A percentile compares a stretch with the other conserved stretches of the same genome.
phyloP scores from a whole-genome alignment of 1,284 basidiomycete species.

The Austroboletus rostrupii region DNA sequence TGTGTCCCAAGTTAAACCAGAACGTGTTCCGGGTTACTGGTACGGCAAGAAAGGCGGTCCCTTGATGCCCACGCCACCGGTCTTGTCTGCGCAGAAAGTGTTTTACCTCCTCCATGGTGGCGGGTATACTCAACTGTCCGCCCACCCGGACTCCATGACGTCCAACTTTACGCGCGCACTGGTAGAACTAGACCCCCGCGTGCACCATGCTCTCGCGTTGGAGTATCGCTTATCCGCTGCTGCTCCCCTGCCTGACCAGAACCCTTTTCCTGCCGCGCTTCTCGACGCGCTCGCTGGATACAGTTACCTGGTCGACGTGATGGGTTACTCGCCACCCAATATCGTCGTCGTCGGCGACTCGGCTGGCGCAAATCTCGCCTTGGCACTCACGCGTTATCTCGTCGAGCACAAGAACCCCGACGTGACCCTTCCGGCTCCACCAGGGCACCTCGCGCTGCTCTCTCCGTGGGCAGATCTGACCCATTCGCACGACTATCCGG shows the following conservation, averaged over 20 bases:
- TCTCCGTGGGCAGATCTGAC: slow-evolving; percentile 45
- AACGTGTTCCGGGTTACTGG: slow-evolving; percentile 57
- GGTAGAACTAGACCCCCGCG: slow-evolving; percentile 20
- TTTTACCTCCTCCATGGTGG: slow-evolving; percentile 33
- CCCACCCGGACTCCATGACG: slow-evolving; percentile 19
- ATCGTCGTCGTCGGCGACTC: slow-evolving; percentile 57
- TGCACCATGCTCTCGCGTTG: slow-evolving; percentile 34
- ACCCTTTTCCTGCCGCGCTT: slow-evolving; percentile 51
- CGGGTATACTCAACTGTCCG: slow-evolving; percentile 21
- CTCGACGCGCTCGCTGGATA: slow-evolving; percentile 54
- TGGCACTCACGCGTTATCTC: slow-evolving; percentile 42
- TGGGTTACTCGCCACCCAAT: slow-evolving; percentile 41
- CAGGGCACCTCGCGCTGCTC: slow-evolving; percentile 39
- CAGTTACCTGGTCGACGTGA: slow-evolving; percentile 40
- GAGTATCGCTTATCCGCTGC: slow-evolving; percentile 40
- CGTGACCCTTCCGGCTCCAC: slow-evolving; percentile 30
- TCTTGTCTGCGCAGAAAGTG: slow-evolving; percentile 46
- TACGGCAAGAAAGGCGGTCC: slow-evolving; percentile 38
- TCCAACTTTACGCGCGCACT: slow-evolving; percentile 25
- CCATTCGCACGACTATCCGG: slow-evolving; percentile 21
- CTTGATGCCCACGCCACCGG: slow-evolving; percentile 34
- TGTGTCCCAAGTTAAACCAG: slow-evolving; percentile 37
- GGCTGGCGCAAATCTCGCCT: slow-evolving; percentile 55
- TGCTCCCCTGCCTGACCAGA: slow-evolving; percentile 17
- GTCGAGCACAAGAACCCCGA: slow-evolving; percentile 21